Conservation (phyloP, 371 early-diverging fungal genomes). For the Mortierella sp. region DNA sequence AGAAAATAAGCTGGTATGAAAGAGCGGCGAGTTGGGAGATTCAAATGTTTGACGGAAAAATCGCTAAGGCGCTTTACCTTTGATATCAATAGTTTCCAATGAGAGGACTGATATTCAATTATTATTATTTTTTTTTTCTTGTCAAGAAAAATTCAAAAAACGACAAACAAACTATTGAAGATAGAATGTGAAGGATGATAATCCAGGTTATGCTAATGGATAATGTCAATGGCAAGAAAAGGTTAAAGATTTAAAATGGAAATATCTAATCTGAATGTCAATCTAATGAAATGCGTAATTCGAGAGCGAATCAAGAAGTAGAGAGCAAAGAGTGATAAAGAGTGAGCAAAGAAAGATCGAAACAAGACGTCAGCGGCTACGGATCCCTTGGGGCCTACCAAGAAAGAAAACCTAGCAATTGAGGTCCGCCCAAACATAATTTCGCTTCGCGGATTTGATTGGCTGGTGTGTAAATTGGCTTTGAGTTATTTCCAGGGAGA, state of each 20-base stretch:
- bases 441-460: neutral
- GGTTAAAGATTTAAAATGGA: neutral
- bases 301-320: slow-evolving; percentile 5
- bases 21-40: no score
- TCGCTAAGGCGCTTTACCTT: neutral
- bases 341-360: no score
- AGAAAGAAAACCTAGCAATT: neutral
- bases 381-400: neutral
- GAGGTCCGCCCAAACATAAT: neutral
- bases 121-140: no score
- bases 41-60: neutral
- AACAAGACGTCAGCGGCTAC: neutral
- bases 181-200: neutral
- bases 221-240: neutral
- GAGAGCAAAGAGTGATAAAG: neutral
- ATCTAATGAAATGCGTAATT: neutral
- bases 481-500: neutral
- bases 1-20: neutral
- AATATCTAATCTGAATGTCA: neutral
- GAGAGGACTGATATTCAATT: neutral
- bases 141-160: neutral
- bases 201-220: neutral
- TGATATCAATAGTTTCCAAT: neutral
- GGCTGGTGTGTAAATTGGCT: neutral
- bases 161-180: neutral